Conservation (phyloP, 176 grass and related monocot genomes). For the Leersia perrieri region DNA sequence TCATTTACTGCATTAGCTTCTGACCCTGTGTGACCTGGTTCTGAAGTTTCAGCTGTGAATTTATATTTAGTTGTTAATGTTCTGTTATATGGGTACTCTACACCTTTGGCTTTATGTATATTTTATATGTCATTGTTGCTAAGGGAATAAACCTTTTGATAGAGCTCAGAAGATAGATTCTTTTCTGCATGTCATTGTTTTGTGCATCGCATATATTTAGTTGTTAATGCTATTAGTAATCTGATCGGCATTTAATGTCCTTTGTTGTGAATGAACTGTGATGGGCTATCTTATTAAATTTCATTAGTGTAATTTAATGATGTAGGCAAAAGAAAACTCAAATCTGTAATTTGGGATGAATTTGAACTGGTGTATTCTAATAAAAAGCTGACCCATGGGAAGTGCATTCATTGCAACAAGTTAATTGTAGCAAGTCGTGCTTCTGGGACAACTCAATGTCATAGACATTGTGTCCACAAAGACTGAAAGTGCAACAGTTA, state of each 20-base stretch:
- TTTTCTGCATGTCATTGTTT: background rate
- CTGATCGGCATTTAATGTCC: background rate
- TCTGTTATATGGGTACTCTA: background rate
- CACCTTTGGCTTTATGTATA: background rate
- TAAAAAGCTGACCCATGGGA: too few species aligned
- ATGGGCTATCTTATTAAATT: background rate
- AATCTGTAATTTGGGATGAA: too few species aligned
- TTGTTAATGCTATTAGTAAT: background rate
- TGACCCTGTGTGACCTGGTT: too few species aligned
- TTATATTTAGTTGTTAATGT: too few species aligned
- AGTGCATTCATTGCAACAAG: too few species aligned
- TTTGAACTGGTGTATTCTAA: too few species aligned
- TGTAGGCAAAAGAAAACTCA: too few species aligned
- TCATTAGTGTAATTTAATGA: background rate
- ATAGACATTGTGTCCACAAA: too few species aligned
- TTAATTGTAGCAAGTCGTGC: too few species aligned
- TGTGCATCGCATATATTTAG: background rate
- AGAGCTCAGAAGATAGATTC: background rate
- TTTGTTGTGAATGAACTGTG: conserved; percentile 8
- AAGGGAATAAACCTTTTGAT: background rate
- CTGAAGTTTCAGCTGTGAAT: too few species aligned
- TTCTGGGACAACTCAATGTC: too few species aligned
- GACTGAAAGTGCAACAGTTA: too few species aligned
- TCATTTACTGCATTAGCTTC: background rate
- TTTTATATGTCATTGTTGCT: background rate